These are phyloP conservation scores for Trichosporon sp. DNA, from an alignment of 1,284 basidiomycete species.

Conservation along the genomic window DNA sequence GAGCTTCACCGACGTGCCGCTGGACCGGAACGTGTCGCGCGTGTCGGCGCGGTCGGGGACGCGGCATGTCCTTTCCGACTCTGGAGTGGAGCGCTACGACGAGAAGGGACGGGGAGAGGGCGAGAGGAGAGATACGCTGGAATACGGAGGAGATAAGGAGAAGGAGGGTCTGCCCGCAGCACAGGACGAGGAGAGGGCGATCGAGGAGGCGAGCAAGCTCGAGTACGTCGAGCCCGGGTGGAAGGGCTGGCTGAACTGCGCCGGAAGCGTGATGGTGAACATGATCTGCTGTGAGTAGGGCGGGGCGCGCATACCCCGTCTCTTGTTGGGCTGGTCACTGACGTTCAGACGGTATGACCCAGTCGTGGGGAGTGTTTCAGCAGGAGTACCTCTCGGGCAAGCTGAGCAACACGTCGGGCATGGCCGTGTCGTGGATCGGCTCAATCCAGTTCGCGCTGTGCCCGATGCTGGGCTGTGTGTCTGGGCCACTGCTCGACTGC, in stretches of 20 bases:
- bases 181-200: neutral
- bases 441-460: slow-evolving; percentile 60
- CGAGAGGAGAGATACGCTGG: neutral
- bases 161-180: neutral
- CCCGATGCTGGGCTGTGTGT: slow-evolving; percentile 51
- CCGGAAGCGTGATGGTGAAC: slow-evolving; percentile 27
- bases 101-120: neutral
- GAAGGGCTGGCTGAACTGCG: slow-evolving; percentile 12
- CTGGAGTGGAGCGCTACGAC: neutral
- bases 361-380: slow-evolving; percentile 39
- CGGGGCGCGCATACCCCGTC: no score
- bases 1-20: neutral
- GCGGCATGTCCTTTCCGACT: neutral
- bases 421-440: slow-evolving; percentile 62
- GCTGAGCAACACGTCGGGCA: slow-evolving; percentile 17
- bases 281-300: slow-evolving; percentile 34
- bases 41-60: neutral
- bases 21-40: neutral
- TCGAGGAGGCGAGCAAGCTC: neutral
- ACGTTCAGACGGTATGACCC: slow-evolving; percentile 36
- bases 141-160: neutral
- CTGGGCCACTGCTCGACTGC: slow-evolving; percentile 60
- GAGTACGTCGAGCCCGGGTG: slow-evolving; percentile 13
- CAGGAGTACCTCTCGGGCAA: slow-evolving; percentile 26
- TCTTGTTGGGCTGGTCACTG: neutral